Evolutionary conservation across 2,329 filamentous ascomycete genomes (phyloP).

Genomic region (Paecilomyces sp.): DNA sequence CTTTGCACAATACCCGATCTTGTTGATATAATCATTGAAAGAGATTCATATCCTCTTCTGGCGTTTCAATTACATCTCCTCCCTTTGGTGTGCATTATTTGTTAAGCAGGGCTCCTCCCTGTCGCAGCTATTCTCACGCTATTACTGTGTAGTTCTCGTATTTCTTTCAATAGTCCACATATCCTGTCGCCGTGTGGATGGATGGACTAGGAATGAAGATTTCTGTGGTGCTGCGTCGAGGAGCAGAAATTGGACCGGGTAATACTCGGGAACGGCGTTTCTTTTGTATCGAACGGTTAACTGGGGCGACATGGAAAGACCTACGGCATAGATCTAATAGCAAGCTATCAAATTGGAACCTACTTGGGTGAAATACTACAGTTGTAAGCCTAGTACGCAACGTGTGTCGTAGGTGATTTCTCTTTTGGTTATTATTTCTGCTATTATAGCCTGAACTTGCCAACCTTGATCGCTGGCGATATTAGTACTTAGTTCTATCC

Average conservation of each 20-base stretch:
- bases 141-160: neutral
- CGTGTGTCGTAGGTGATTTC: neutral
- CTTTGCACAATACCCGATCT: conserved; percentile 1
- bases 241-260: neutral
- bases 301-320: neutral
- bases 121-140: neutral
- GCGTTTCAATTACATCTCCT: neutral
- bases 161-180: neutral
- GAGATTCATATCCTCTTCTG: neutral
- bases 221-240: neutral
- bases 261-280: neutral
- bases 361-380: neutral
- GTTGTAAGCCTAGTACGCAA: neutral
- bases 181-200: neutral
- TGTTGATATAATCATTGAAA: neutral
- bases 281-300: neutral
- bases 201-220: neutral
- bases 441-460: neutral
- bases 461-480: neutral
- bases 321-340: neutral
- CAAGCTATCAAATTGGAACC: neutral
- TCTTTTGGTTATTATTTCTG: neutral
- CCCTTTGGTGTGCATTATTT: neutral
- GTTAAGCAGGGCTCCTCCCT: neutral
- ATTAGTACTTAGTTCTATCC: neutral